Evolutionary conservation across 805 yeast genomes (phyloP), one percentile per base, ranked within the genome.

Genomic region (Naumovozyma baii): DNA sequence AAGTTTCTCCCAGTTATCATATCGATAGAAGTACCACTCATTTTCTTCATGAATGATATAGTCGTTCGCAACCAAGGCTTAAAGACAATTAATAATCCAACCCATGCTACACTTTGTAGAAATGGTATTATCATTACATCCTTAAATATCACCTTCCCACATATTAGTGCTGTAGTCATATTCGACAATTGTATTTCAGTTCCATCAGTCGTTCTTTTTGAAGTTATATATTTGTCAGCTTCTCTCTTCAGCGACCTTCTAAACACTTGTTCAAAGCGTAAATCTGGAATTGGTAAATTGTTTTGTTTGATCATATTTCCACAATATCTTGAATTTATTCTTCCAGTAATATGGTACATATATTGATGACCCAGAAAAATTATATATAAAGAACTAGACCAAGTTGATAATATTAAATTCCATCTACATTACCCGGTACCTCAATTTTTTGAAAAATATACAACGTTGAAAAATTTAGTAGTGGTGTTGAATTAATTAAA

Each of bases 121-220:
- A 76, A 58, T 3, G 81, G 80, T 70, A 74, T 66, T 17, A 75
- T 8, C 3, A 76, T 46, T 37, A 74, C 72, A 50, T 74, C 79
- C 45, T 69, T 68, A 9, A 72, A 32, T 2, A 76, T 55, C 1
- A 76, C 78, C 48, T 70, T 70, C 4, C 5, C 7, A 29, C 61
- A 45, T 4, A 74, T 67, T 1, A 71, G 59, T 0, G 56, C 43
- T 1, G 73, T 71, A 1, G 75, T 68, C 4, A 72, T 59, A 5
- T 31, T 30, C 12, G 46, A 41, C 8, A 49, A 45, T 12, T 42
- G n/a, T n/a, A n/a, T n/a, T n/a, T n/a, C n/a, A n/a, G n/a, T n/a
- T n/a, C n/a, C n/a, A n/a, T n/a, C n/a, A n/a, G n/a, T 22, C 10
- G 26, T 22, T 22, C 26, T 22, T 22, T 22, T n/a, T n/a, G n/a